Conservation (phyloP, 1,139 yeast species). For the Kodamaea derodonti region DNA sequence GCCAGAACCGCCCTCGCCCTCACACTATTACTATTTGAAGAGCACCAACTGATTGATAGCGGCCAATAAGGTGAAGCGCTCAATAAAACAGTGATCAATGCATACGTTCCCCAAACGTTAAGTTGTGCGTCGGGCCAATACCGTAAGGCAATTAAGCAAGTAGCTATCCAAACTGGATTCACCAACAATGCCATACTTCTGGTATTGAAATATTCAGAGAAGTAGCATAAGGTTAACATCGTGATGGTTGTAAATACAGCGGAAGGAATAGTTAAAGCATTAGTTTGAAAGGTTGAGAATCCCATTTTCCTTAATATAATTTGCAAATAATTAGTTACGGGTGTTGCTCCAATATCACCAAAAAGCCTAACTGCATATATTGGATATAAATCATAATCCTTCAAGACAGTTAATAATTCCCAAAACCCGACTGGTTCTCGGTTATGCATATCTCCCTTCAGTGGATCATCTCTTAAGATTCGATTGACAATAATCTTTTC, state of each 20-base stretch:
- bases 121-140: slow-evolving; percentile 18
- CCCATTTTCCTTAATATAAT: slow-evolving; percentile 51
- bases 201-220: slow-evolving; percentile 37
- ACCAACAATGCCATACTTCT: slow-evolving; percentile 21
- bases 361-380: slow-evolving; percentile 49
- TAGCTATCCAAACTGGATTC: slow-evolving; percentile 18
- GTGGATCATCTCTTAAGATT: slow-evolving; percentile 63
- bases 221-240: slow-evolving; percentile 35
- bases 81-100: slow-evolving; percentile 15
- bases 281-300: slow-evolving; percentile 52
- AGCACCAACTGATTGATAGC: slow-evolving; percentile 18
- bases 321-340: slow-evolving; percentile 49
- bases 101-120: slow-evolving; percentile 20
- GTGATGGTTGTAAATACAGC: slow-evolving; percentile 34
- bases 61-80: slow-evolving; percentile 20
- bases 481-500: slow-evolving; percentile 61
- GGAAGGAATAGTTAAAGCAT: slow-evolving; percentile 53
- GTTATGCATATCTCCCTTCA: slow-evolving; percentile 67
- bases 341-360: slow-evolving; percentile 39
- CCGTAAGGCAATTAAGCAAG: slow-evolving; percentile 15
- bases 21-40: slow-evolving; percentile 19
- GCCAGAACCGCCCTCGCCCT: slow-evolving; percentile 21
- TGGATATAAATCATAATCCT: slow-evolving; percentile 56
- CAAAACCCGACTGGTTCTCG: slow-evolving; percentile 48
- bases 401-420: slow-evolving; percentile 36